A percentile compares a stretch with the other conserved stretches of the same genome.
phyloP scores from a whole-genome alignment of 1,284 basidiomycete genomes.

The Malassezia restricta region DNA sequence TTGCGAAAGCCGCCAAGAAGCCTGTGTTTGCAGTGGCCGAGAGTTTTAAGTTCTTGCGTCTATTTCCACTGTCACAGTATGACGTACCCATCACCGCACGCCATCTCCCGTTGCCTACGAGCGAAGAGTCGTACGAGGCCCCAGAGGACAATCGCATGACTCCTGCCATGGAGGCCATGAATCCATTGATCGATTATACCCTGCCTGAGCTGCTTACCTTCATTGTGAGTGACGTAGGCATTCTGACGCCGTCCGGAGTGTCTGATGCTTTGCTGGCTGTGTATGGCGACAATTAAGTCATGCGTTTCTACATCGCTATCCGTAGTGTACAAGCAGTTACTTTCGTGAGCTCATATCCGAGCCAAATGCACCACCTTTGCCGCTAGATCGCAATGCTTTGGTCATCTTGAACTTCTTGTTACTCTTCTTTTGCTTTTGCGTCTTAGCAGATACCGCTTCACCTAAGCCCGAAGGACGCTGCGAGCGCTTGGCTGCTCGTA shows the following conservation, averaged over 20 bases:
- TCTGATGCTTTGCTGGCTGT: conserved; percentile 80
- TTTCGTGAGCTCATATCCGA: conserved; percentile 15
- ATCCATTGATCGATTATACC: conserved; percentile 42
- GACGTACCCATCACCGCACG: conserved; percentile 58
- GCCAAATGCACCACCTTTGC: conserved; percentile 16
- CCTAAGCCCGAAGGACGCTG: conserved; percentile 35
- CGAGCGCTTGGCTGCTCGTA: conserved; percentile 36
- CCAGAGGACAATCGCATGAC: conserved; percentile 20
- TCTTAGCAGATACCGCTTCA: conserved; percentile 16
- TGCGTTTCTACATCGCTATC: not conserved
- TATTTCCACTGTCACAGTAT: conserved; percentile 91
- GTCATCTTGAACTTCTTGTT: conserved; percentile 16
- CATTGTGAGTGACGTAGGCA: conserved; percentile 81
- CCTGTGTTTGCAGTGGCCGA: conserved; percentile 95
- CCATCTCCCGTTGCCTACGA: conserved; percentile 24
- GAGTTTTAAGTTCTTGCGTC: conserved; percentile 87
- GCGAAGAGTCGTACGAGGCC: not conserved
- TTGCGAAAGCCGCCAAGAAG: conserved; percentile 84
- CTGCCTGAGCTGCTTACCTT: conserved; percentile 66
- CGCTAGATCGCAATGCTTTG: conserved; percentile 5
- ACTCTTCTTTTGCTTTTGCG: conserved; percentile 7
- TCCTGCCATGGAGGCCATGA: conserved; percentile 26
- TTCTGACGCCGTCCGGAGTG: conserved; percentile 77
- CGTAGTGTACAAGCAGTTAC: not conserved
- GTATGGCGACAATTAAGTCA: conserved; percentile 50